Evolutionary conservation across 768 basidiomycete species (phyloP).

Genomic region (Brasilioporus rufonigricans): DNA sequence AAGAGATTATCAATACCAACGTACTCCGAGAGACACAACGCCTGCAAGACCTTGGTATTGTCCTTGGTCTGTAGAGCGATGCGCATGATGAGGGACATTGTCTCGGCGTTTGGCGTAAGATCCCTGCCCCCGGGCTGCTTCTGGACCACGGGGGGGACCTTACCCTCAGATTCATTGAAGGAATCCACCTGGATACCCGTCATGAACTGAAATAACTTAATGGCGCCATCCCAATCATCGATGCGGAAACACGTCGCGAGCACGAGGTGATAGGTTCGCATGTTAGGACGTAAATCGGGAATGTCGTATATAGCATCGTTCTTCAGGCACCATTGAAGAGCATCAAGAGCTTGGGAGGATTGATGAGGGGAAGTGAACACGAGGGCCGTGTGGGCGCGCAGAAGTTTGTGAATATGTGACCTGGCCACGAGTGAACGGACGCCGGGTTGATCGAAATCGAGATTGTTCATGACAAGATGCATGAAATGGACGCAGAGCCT

Average conservation of each 20-base stretch:
- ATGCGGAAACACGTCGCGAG: constrained; percentile 62
- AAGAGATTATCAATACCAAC: constrained; percentile 43
- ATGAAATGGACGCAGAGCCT: constrained; percentile 54
- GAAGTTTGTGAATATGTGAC: constrained; percentile 59
- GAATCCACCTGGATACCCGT: constrained; percentile 60
- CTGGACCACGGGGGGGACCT: constrained; percentile 38
- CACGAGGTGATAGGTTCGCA: constrained; percentile 56
- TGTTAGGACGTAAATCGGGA: constrained; percentile 35
- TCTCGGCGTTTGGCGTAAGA: constrained; percentile 48
- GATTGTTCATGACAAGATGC: constrained; percentile 51
- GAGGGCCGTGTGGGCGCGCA: constrained; percentile 47
- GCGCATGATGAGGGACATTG: constrained; percentile 55
- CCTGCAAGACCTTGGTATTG: constrained; percentile 53
- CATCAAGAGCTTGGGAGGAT: constrained; percentile 51
- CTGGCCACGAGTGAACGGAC: constrained; percentile 45
- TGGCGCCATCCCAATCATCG: constrained; percentile 59
- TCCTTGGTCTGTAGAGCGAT: constrained; percentile 55
- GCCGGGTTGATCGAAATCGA: constrained; percentile 17
- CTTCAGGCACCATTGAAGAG: constrained; percentile 67
- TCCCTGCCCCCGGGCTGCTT: constrained; percentile 43
- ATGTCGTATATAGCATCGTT: constrained; percentile 49
- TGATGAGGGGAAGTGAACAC: constrained; percentile 38
- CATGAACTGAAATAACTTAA: constrained; percentile 65
- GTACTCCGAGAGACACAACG: constrained; percentile 54
- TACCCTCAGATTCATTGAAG: constrained; percentile 40